Evolutionary conservation across 176 grass and related monocot species (phyloP).

Genomic region (Eragrostis nindensis): DNA sequence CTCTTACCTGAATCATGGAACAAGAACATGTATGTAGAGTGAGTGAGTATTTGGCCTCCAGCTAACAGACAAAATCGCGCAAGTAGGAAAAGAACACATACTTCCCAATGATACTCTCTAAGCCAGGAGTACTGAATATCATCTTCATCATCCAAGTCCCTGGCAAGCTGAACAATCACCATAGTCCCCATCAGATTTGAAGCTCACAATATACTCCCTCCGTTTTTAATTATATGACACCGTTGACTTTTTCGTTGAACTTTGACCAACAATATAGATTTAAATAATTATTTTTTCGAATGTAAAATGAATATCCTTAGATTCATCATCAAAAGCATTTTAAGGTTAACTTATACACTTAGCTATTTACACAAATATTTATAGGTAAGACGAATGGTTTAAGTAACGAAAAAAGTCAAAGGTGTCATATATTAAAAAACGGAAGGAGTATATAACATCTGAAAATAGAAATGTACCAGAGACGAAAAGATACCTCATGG

Average conservation of each 20-base stretch:
- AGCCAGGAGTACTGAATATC: conserved; percentile 85
- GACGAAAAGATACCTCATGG: conserved; percentile 62
- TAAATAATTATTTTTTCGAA: too few species aligned
- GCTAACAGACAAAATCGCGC: conserved; percentile 5
- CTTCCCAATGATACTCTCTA: conserved; percentile 97
- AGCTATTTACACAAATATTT: too few species aligned
- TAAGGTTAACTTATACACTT: too few species aligned
- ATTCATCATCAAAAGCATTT: too few species aligned
- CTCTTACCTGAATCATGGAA: conserved; percentile 67
- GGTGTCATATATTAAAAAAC: too few species aligned
- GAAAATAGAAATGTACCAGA: conserved; percentile 30
- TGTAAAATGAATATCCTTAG: too few species aligned
- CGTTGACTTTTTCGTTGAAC: too few species aligned
- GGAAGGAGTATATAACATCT: too few species aligned
- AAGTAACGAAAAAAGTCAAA: too few species aligned
- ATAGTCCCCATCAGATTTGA: conserved; percentile 35
- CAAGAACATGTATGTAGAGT: conserved; percentile 32
- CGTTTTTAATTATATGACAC: too few species aligned
- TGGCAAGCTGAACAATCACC: conserved; percentile 63
- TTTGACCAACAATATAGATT: too few species aligned
- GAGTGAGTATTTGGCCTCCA: conserved; percentile 11
- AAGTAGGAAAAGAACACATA: conserved; percentile 51
- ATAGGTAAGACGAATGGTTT: too few species aligned
- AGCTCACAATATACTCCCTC: background rate
- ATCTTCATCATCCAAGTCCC: conserved; percentile 82